Percentiles rank a stretch among this genome's conserved stretches.
These are phyloP conservation scores for Moesziomyces globuligerus DNA, from an alignment of 1,284 basidiomycete species.

Conservation along the genomic window DNA sequence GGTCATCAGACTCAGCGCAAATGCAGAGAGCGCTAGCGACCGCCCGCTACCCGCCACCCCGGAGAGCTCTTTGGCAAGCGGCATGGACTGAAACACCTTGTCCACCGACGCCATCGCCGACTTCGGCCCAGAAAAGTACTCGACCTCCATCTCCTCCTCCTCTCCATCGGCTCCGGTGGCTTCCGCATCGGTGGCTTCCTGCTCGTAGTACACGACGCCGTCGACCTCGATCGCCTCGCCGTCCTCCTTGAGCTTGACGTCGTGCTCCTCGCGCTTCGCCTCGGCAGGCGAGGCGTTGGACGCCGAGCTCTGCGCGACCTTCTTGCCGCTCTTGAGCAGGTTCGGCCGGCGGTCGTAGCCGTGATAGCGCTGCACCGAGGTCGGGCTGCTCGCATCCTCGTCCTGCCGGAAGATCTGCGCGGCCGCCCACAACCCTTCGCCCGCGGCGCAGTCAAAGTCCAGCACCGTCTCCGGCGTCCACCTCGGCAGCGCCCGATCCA, in stretches of 20 bases:
- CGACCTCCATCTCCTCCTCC: slow-evolving; percentile 6
- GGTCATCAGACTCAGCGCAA: slow-evolving; percentile 79
- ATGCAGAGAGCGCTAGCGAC: slow-evolving; percentile 84
- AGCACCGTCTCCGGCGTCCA: slow-evolving; percentile 54
- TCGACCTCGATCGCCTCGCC: slow-evolving; percentile 38
- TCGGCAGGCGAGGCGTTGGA: slow-evolving; percentile 25
- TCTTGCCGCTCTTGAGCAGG: slow-evolving; percentile 44
- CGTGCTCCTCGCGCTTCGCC: slow-evolving; percentile 4
- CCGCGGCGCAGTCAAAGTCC: slow-evolving; percentile 54
- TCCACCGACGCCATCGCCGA: slow-evolving; percentile 30
- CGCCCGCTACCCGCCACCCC: neutral
- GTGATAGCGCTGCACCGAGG: slow-evolving; percentile 22
- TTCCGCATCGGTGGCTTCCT: slow-evolving; percentile 17
- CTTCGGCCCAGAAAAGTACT: slow-evolving; percentile 29
- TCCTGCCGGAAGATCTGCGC: slow-evolving; percentile 44
- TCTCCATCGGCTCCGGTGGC: neutral
- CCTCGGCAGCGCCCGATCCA: slow-evolving; percentile 10
- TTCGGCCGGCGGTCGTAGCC: slow-evolving; percentile 47
- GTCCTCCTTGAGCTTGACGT: slow-evolving; percentile 26
- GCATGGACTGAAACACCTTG: slow-evolving; percentile 36
- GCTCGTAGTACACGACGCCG: slow-evolving; percentile 32
- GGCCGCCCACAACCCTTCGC: slow-evolving; percentile 62
- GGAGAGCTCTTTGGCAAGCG: slow-evolving; percentile 25
- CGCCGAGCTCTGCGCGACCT: slow-evolving; percentile 27
- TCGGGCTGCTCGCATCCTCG: slow-evolving; percentile 6